Conservation (phyloP, 805 yeast species). For the Teunomyces panamensis region DNA sequence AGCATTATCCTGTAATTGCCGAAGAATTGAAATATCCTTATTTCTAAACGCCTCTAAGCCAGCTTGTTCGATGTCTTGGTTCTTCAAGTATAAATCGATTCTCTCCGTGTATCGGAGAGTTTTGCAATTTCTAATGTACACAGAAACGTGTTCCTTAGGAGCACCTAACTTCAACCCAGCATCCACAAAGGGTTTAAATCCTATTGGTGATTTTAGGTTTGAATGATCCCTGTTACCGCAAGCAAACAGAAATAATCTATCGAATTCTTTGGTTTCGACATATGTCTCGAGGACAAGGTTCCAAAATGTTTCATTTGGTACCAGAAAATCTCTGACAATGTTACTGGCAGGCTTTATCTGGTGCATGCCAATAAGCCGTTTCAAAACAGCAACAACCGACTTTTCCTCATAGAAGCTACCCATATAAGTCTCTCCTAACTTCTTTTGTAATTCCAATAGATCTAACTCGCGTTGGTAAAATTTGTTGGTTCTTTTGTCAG, state of each 20-base stretch:
- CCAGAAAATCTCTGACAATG: slow-evolving; percentile 50
- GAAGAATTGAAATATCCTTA: slow-evolving; percentile 34
- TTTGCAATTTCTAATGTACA: slow-evolving; percentile 54
- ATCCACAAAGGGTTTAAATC: slow-evolving; percentile 61
- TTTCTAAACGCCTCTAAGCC: slow-evolving; percentile 46
- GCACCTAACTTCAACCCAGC: slow-evolving; percentile 50
- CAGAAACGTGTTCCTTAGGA: slow-evolving; percentile 56
- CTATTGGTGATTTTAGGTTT: slow-evolving; percentile 64
- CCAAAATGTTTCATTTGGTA: slow-evolving; percentile 57
- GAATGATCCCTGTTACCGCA: slow-evolving; percentile 31
- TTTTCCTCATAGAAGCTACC: slow-evolving; percentile 25
- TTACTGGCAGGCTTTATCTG: slow-evolving; percentile 51
- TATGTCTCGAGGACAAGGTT: slow-evolving; percentile 50
- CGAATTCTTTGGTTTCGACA: slow-evolving; percentile 49
- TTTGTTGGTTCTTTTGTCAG: slow-evolving; percentile 17
- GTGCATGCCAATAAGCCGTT: slow-evolving; percentile 31
- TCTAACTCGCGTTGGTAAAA: slow-evolving; percentile 28
- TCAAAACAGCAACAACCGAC: slow-evolving; percentile 25
- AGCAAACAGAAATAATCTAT: slow-evolving; percentile 45
- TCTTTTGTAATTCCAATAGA: slow-evolving; percentile 30
- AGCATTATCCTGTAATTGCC: slow-evolving; percentile 19
- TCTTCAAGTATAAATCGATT: slow-evolving; percentile 49
- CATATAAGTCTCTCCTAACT: slow-evolving; percentile 33
- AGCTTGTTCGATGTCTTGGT: slow-evolving; percentile 51
- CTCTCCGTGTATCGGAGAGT: slow-evolving; percentile 44